Percentiles rank a stretch among this genome's conserved stretches.
These are phyloP conservation scores for Apodospora peruviana DNA, from an alignment of 495 filamentous ascomycete species.

Conservation along the genomic window DNA sequence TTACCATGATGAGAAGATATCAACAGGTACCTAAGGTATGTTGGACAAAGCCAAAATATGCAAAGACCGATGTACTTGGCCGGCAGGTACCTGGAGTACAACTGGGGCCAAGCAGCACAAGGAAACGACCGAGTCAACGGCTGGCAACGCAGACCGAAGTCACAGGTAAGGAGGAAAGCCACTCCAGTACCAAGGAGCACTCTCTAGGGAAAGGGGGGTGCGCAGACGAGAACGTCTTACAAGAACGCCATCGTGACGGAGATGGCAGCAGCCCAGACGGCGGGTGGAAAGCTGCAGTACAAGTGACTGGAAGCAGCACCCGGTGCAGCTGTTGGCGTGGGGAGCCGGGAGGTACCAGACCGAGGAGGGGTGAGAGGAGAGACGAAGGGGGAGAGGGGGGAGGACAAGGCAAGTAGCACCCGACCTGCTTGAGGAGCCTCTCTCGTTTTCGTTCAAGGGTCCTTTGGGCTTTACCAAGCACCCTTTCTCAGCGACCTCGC, in stretches of 20 bases:
- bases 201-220: conserved; percentile 25
- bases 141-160: conserved; percentile 6
- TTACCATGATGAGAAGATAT: conserved; percentile 37
- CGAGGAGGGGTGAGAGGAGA: conserved; percentile 21
- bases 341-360: not conserved
- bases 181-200: conserved; percentile 18
- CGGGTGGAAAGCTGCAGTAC: conserved; percentile 20
- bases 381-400: conserved; percentile 8
- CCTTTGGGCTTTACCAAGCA: too few relatives aligned
- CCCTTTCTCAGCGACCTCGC: too few relatives aligned
- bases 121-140: conserved; percentile 5
- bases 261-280: conserved; percentile 6
- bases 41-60: conserved; percentile 30
- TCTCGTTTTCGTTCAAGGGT: too few relatives aligned
- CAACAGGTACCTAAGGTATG: conserved; percentile 16
- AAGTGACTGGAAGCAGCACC: conserved; percentile 29
- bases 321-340: conserved; percentile 25
- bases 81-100: conserved; percentile 20
- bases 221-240: conserved; percentile 32
- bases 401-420: not conserved
- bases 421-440: too few relatives aligned
- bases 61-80: conserved; percentile 20
- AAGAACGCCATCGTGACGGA: conserved; percentile 19
- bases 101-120: conserved; percentile 7
- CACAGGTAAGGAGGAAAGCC: conserved; percentile 12